Conservation (phyloP, 169 alveolate genomes). For the Plasmodium vivax region DNA sequence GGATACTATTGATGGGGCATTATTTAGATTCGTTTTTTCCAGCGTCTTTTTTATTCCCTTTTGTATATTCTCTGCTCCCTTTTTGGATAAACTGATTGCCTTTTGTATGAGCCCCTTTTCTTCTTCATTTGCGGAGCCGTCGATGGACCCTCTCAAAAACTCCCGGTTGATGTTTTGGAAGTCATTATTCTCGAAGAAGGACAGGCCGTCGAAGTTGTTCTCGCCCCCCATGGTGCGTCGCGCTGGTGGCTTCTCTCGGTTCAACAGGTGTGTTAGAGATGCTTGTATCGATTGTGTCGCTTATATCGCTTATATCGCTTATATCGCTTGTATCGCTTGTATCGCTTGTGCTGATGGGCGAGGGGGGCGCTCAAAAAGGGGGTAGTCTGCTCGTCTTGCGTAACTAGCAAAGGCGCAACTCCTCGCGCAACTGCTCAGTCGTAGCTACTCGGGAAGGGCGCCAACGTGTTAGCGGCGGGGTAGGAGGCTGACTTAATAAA, state of each 20-base stretch:
- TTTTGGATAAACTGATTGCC: slow-evolving; percentile 59
- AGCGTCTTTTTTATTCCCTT: slow-evolving; percentile 60
- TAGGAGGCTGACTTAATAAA: not conserved
- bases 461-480: not conserved
- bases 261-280: not conserved
- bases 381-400: not conserved
- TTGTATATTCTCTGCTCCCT: slow-evolving; percentile 65
- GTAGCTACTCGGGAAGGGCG: not conserved
- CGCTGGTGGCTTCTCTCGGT: not conserved
- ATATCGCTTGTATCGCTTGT: not conserved
- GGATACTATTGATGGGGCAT: slow-evolving; percentile 36
- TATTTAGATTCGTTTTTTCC: slow-evolving; percentile 40
- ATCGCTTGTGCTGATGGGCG: not conserved
- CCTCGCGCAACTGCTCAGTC: not conserved
- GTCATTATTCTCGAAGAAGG: slow-evolving; percentile 56
- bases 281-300: not conserved
- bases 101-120: slow-evolving; percentile 48
- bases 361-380: not conserved
- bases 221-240: slow-evolving; percentile 24
- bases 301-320: too few relatives aligned
- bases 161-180: slow-evolving; percentile 37
- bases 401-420: not conserved
- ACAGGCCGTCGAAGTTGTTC: slow-evolving; percentile 48
- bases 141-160: slow-evolving; percentile 48
- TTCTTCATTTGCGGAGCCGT: slow-evolving; percentile 22